Evolutionary conservation across 2,329 filamentous ascomycete species (phyloP).

Genomic region (Teratosphaeriaceae sp.): DNA sequence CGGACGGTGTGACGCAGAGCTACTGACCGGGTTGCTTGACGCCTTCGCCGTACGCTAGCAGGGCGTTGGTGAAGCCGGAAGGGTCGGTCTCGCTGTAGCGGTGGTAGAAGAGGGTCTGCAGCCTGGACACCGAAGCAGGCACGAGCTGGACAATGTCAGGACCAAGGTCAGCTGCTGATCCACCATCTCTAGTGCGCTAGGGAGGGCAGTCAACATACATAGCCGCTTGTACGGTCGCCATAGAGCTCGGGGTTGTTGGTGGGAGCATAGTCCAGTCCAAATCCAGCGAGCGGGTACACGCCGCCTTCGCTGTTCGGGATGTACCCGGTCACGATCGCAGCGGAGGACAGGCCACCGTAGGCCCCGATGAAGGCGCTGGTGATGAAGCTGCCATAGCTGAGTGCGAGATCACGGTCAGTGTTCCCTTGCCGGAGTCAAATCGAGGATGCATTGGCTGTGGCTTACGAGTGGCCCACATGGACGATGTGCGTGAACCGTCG

Average conservation of each 20-base stretch:
- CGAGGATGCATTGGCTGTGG: neutral
- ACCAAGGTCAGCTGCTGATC: too few species aligned
- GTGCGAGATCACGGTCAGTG: neutral
- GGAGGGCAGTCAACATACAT: neutral
- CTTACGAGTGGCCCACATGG: slow-evolving; percentile 1
- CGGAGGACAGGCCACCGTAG: neutral
- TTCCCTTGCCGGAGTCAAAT: neutral
- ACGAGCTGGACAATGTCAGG: neutral
- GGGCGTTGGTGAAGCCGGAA: neutral
- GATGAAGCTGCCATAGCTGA: neutral
- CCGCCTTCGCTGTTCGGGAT: neutral
- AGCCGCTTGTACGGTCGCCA: neutral
- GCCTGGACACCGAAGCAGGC: neutral
- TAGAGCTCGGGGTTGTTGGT: neutral
- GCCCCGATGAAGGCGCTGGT: neutral
- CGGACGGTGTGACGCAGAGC: neutral
- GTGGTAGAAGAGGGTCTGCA: slow-evolving; percentile 1
- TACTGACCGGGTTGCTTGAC: slow-evolving; percentile 1
- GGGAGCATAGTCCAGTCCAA: neutral
- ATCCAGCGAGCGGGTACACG: neutral
- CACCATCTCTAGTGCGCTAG: neutral
- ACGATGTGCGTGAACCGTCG: neutral
- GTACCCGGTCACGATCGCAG: neutral
- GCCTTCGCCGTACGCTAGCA: neutral
- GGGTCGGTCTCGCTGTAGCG: slow-evolving; percentile 1